Base-by-base conservation (phyloP, 208 protist genomes). In the Acanthamoeba sp. region DNA sequence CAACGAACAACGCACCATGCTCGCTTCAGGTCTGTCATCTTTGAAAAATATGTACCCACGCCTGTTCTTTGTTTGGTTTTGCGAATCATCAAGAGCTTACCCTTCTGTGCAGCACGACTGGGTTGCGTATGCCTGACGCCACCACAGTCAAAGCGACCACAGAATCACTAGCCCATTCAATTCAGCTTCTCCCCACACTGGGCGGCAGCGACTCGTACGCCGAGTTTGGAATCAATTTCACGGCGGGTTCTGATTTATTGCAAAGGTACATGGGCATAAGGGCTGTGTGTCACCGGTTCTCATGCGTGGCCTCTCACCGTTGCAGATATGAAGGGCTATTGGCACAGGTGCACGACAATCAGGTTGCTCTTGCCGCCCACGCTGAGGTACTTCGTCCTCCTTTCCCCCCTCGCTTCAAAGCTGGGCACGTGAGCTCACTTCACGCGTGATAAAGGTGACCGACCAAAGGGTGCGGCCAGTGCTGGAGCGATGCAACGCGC, bases 401-500 rank as follows among this genome's bases (percentile, higher is more conserved):
- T 42, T 10, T 38, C n/a, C n/a, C 29, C 73, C 0, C 55, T 7
- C n/a, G 73, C 32, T 2, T 5, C 32, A 62, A 12, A 27, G 55
- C 12, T 62, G 55, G 62, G 12, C 10, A n/a, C 32, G 27, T n/a
- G 62, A 71, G 32, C 55, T 27, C 84, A 40, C 9, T 22, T 6
- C 40, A 6, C 22, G 59, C 29, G n/a, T 76, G 24, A 18, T 42
- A 32, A 32, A 91, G 84, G 18, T 50, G 22, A 71, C 84, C 29
- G 84, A 91, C 34, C 55, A 62, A 34, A 36, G 52, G 50, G 59
- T 91, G 29, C 12, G 59, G 32, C 84, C 84, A 12, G 36, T 91
- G 48, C 40, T 91, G 50, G 84, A 91, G 29, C 42, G 38, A 40
- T 91, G 84, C 52, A 91, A 91, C 59, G 50, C 84, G 16, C 84